Conservation (phyloP, 441 rosid species). For the Rhodomyrtus psidioides region DNA sequence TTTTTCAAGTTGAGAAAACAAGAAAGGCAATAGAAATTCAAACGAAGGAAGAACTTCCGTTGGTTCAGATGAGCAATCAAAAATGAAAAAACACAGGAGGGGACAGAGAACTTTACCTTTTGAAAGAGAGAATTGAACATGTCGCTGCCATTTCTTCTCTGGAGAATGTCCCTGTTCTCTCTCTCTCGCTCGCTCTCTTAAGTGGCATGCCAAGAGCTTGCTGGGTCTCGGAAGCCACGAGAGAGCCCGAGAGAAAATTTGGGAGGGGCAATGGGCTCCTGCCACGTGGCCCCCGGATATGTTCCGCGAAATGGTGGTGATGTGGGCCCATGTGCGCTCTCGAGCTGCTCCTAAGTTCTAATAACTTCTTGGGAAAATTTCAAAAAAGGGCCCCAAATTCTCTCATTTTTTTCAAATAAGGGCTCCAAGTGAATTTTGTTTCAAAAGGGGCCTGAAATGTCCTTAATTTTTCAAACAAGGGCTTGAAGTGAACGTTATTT, state of each 20-base stretch:
- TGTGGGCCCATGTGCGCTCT: background rate
- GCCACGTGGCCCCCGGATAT: slow-evolving; percentile 45
- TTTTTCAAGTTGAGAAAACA: background rate
- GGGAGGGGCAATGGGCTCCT: slow-evolving; percentile 32
- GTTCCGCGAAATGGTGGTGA: background rate
- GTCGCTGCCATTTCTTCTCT: slow-evolving; percentile 53
- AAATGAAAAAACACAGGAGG: background rate
- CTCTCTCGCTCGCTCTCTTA: background rate
- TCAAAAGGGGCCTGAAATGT: no score
- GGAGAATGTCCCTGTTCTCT: background rate
- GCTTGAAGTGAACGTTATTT: no score
- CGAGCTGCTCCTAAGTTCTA: background rate
- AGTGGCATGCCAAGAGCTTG: background rate
- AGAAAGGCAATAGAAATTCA: background rate
- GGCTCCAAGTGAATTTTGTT: no score
- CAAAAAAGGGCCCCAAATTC: no score
- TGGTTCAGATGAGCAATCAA: background rate
- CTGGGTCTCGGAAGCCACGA: background rate
- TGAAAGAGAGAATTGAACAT: slow-evolving; percentile 33
- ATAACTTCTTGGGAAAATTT: background rate
- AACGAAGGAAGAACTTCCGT: background rate
- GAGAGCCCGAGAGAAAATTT: slow-evolving; percentile 33
- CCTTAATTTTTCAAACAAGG: no score
- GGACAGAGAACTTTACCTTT: slow-evolving; percentile 25
- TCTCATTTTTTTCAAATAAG: no score